Evolutionary conservation across 2,329 filamentous ascomycete species (phyloP).

Genomic region (Sporothrix phasma): DNA sequence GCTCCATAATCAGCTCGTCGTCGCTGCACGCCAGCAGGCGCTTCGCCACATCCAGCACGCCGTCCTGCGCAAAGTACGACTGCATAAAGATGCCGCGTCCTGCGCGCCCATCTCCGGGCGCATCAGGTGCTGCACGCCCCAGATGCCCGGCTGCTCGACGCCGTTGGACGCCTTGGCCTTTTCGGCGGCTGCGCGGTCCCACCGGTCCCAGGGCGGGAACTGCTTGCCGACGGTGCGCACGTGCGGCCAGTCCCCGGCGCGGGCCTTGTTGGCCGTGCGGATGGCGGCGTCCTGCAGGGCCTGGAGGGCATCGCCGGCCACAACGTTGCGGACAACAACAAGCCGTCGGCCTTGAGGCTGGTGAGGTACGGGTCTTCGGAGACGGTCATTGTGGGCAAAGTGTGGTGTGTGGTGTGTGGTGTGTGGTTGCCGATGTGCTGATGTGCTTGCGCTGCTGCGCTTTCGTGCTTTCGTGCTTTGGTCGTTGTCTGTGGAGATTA

Average conservation of each 20-base stretch:
- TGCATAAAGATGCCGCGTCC: constrained; percentile 51
- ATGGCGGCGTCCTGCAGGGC: constrained; percentile 50
- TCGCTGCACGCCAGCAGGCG: constrained; percentile 48
- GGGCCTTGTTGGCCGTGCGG: constrained; percentile 49
- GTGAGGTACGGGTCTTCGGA: constrained; percentile 30
- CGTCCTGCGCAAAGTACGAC: constrained; percentile 60
- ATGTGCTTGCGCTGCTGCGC: too few species aligned
- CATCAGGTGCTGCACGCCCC: constrained; percentile 80
- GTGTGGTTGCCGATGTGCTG: neutral
- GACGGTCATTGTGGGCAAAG: neutral
- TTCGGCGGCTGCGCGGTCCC: constrained; percentile 37
- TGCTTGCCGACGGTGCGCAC: constrained; percentile 81
- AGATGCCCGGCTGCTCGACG: constrained; percentile 54
- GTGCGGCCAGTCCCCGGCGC: constrained; percentile 66
- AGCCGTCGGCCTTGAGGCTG: constrained; percentile 60
- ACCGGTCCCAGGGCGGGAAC: constrained; percentile 69
- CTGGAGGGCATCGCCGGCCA: constrained; percentile 43
- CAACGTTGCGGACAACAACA: constrained; percentile 59
- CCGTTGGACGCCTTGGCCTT: constrained; percentile 19
- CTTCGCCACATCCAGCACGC: constrained; percentile 52
- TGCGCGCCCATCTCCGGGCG: constrained; percentile 53
- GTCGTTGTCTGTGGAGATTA: neutral
- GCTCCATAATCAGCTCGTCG: constrained; percentile 68
- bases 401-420: neutral
- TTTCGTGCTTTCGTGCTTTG: too few species aligned